These are phyloP conservation scores for Penicillium silybi DNA, from an alignment of 495 filamentous ascomycete species.

Conservation along the genomic window DNA sequence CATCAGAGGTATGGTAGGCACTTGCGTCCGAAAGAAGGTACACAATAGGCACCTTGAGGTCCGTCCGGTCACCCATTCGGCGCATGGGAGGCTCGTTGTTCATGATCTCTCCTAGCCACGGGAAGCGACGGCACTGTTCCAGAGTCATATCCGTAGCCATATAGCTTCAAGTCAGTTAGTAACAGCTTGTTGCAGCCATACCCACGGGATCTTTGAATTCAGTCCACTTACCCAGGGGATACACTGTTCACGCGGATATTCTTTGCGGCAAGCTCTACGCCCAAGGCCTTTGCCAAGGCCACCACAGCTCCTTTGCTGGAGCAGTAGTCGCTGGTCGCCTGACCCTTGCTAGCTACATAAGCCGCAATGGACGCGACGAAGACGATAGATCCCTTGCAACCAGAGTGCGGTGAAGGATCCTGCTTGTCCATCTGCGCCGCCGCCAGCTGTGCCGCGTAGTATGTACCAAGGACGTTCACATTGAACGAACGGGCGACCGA, in stretches of 20 bases:
- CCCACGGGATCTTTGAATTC: background rate
- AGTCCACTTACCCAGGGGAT: background rate
- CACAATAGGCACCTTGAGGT: background rate
- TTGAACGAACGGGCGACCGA: background rate
- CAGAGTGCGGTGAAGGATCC: background rate
- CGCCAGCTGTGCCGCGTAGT: background rate
- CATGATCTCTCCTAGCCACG: background rate
- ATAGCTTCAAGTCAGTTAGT: background rate
- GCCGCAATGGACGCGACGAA: background rate
- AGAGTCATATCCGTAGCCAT: background rate
- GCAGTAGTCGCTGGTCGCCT: background rate
- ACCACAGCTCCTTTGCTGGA: background rate
- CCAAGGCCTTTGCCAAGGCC: background rate
- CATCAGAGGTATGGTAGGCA: background rate
- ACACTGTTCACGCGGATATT: background rate
- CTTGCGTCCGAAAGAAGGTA: background rate
- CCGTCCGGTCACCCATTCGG: background rate
- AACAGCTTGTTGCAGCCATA: background rate
- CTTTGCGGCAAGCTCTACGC: background rate
- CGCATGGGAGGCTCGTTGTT: background rate
- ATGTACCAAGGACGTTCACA: background rate
- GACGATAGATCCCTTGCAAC: background rate
- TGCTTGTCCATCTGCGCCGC: background rate
- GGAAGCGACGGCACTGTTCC: background rate
- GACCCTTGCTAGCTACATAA: background rate